These are phyloP conservation scores for Talaromyces trachyspermus DNA, from an alignment of 495 filamentous ascomycete species.

Conservation along the genomic window DNA sequence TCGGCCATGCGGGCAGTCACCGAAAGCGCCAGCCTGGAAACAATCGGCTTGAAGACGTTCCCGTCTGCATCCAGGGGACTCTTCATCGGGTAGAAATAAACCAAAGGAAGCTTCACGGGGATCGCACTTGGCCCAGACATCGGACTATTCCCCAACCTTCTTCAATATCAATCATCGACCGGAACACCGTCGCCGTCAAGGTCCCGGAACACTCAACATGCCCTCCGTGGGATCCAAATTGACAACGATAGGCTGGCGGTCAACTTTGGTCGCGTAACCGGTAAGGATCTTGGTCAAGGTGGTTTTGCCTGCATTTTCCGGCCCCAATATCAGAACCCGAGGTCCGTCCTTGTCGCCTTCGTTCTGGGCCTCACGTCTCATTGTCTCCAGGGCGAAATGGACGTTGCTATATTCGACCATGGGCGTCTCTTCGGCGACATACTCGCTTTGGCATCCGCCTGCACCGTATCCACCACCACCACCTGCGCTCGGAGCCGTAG, in stretches of 20 bases:
- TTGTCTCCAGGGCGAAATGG: slow-evolving; percentile 73
- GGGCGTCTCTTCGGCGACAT: slow-evolving; percentile 77
- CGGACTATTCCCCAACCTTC: slow-evolving; percentile 84
- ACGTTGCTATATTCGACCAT: slow-evolving; percentile 77
- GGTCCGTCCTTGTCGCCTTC: slow-evolving; percentile 55
- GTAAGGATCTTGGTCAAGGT: slow-evolving; percentile 74
- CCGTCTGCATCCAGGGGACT: slow-evolving; percentile 65
- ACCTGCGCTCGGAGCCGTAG: slow-evolving; percentile 8
- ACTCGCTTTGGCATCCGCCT: slow-evolving; percentile 58
- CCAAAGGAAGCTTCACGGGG: slow-evolving; percentile 84
- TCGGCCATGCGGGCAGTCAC: slow-evolving; percentile 72
- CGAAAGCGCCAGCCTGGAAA: slow-evolving; percentile 71
- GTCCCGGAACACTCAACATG: slow-evolving; percentile 81
- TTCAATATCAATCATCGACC: slow-evolving; percentile 78
- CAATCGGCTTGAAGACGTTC: slow-evolving; percentile 62
- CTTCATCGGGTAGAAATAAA: slow-evolving; percentile 79
- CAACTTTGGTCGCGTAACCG: slow-evolving; percentile 69
- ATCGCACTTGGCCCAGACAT: slow-evolving; percentile 81
- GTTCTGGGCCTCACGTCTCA: slow-evolving; percentile 46
- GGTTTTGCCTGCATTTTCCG: slow-evolving; percentile 77
- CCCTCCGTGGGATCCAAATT: slow-evolving; percentile 84
- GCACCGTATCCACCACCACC: slow-evolving; percentile 23
- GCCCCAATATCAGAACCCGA: slow-evolving; percentile 76
- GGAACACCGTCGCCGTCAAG: slow-evolving; percentile 74
- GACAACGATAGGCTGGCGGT: slow-evolving; percentile 72